These are phyloP conservation scores for Nasturtium officinale DNA, from an alignment of 345 rosid genomes.

Conservation along the genomic window DNA sequence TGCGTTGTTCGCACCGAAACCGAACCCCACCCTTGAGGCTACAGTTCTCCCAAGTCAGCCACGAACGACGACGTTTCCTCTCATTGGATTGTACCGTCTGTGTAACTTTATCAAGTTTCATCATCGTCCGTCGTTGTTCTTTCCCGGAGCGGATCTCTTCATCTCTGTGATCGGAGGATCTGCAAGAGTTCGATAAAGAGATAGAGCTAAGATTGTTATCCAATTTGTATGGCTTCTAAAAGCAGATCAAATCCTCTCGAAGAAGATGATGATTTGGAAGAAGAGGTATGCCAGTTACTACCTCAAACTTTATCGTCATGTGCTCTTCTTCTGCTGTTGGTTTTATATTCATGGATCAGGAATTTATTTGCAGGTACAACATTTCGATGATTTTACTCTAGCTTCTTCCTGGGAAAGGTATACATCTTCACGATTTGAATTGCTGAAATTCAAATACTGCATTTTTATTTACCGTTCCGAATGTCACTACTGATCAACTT, in stretches of 20 bases:
- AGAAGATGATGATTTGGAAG: constrained; percentile 58
- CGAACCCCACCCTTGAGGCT: no score
- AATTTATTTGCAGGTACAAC: constrained; percentile 62
- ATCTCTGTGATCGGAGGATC: constrained; percentile 42
- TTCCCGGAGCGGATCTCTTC: constrained; percentile 36
- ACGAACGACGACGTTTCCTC: constrained; percentile 9
- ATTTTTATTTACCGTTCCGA: neutral
- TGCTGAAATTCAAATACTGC: constrained; percentile 15
- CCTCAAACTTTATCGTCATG: neutral
- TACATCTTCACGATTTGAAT: constrained; percentile 27
- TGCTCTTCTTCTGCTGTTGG: constrained; percentile 10
- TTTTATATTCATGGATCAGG: constrained; percentile 22
- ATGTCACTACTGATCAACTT: constrained; percentile 16
- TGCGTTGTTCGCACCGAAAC: constrained; percentile 17
- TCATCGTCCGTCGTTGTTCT: constrained; percentile 30
- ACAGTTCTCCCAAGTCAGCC: neutral
- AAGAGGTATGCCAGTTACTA: constrained; percentile 40
- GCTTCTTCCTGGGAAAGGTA: constrained; percentile 99
- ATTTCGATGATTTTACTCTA: constrained; percentile 93
- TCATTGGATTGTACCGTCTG: neutral
- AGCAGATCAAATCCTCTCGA: constrained; percentile 49
- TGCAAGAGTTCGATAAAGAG: constrained; percentile 9
- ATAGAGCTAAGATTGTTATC: neutral
- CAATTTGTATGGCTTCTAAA: constrained; percentile 62
- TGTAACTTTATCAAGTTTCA: constrained; percentile 7